phyloP scores from a whole-genome alignment of 345 rosid genomes.

The Murraya koenigii region DNA sequence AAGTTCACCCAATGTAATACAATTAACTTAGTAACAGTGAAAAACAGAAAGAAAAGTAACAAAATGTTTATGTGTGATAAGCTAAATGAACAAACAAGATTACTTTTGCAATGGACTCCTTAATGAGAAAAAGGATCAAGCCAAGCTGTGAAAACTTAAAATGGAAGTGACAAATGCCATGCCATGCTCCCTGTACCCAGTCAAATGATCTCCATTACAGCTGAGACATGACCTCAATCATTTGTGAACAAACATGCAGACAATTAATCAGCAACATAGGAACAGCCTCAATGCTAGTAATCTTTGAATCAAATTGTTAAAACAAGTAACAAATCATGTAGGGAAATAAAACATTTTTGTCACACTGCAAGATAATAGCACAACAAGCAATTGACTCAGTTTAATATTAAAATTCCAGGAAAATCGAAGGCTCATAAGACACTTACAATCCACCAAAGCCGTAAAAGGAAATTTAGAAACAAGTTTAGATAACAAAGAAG shows the following conservation, averaged over 20 bases:
- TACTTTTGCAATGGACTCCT: neutral
- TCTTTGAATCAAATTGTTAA: neutral
- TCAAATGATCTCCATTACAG: neutral
- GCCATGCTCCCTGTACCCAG: neutral
- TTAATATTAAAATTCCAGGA: neutral
- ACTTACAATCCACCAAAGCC: neutral
- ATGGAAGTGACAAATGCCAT: neutral
- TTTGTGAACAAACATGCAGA: neutral
- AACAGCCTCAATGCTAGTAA: neutral
- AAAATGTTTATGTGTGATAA: neutral
- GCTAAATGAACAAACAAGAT: neutral
- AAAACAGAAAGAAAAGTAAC: neutral
- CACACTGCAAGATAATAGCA: neutral
- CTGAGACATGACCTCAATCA: neutral
- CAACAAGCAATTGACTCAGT: neutral
- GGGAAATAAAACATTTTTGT: neutral
- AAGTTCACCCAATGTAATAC: neutral
- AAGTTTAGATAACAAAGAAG: neutral
- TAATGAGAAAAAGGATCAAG: neutral
- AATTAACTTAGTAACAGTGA: neutral
- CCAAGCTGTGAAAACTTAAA: neutral
- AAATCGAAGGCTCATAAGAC: neutral
- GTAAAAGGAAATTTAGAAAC: neutral
- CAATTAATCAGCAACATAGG: neutral
- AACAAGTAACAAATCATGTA: neutral